Evolutionary conservation across 441 rosid species (phyloP), one percentile per base, ranked within the genome.

Genomic region (Pelargonium myrrhifolium): DNA sequence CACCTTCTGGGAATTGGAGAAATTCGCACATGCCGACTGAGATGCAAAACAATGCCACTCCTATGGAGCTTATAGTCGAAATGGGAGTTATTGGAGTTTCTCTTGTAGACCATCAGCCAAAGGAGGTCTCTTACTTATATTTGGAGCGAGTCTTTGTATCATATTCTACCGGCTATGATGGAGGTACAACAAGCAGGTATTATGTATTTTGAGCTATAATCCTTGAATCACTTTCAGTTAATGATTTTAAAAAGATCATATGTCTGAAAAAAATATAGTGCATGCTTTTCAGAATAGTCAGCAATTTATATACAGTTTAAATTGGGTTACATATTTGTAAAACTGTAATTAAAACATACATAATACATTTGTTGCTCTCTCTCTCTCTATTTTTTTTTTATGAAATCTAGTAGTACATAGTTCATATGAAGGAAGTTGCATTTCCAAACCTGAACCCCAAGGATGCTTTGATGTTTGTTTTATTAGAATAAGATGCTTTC

Each of bases 161-260:
- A 43, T 95, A 90, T 79, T 90, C 96, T 26, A 90, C 88, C 68
- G 97, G 99, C 67, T 92, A 89, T 77, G 98, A 90, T 77, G 87
- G 86, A 75, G 99, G 99, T 73, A 77, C 85, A 69, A 89, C 98
- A 60, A 90, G 98, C 93, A 92, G 99, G 99, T 92, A 56, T 56
- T 28, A 18, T 21, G 39, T 20, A 18, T 9, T 10, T 55, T 18
- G 9, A 7, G 6, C 60, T 17, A 9, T 56, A 12, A 2, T 12
- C 6, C 37, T 31, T 31, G 37, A 31, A 31, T 31, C 37, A 31
- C 37, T 31, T 35, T 35, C 39, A 35, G 39, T 35, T 35, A 8
- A 1, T 35, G 39, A 35, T 35, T 35, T 26, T 26, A n/a, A 35
- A 35, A 35, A 35, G 39, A 9, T 6, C 39, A 9, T 35, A 35